Evolutionary conservation across 352 stramenopile genomes (phyloP).

Genomic region (Phytophthora sojae): DNA sequence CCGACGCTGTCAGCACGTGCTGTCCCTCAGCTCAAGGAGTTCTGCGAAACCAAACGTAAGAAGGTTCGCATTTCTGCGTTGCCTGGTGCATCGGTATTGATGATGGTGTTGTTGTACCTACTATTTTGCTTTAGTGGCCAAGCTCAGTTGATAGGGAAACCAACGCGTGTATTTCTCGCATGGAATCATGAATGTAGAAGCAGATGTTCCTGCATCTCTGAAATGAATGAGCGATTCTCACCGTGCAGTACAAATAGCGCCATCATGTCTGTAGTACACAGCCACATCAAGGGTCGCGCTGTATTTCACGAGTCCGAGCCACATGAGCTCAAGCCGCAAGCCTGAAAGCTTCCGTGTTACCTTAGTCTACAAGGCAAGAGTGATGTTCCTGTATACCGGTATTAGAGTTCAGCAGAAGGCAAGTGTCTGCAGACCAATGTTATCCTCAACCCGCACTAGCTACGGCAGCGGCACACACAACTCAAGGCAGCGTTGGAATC

Average conservation of each 20-base stretch:
- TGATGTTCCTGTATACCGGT: too few species aligned
- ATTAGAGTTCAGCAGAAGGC: too few species aligned
- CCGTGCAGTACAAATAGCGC: not conserved
- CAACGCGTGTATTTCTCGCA: not conserved
- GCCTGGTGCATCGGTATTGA: not conserved
- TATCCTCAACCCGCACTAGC: too few species aligned
- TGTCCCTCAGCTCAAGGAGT: constrained; percentile 81
- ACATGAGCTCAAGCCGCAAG: too few species aligned
- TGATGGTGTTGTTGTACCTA: not conserved
- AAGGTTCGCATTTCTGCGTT: not conserved
- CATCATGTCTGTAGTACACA: not conserved
- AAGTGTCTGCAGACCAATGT: too few species aligned
- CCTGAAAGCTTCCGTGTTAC: too few species aligned
- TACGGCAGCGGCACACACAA: too few species aligned
- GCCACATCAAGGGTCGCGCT: not conserved
- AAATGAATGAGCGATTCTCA: not conserved
- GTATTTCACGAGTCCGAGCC: not conserved
- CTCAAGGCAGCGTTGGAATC: too few species aligned
- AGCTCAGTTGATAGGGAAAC: constrained; percentile 14
- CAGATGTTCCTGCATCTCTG: not conserved
- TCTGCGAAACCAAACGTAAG: constrained; percentile 67
- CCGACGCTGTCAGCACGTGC: constrained; percentile 80
- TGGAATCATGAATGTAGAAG: not conserved
- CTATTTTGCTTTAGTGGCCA: constrained; percentile 20
- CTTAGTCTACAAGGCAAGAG: too few species aligned